Conservation (phyloP, 306 rosid species). For the Prunus padus region DNA sequence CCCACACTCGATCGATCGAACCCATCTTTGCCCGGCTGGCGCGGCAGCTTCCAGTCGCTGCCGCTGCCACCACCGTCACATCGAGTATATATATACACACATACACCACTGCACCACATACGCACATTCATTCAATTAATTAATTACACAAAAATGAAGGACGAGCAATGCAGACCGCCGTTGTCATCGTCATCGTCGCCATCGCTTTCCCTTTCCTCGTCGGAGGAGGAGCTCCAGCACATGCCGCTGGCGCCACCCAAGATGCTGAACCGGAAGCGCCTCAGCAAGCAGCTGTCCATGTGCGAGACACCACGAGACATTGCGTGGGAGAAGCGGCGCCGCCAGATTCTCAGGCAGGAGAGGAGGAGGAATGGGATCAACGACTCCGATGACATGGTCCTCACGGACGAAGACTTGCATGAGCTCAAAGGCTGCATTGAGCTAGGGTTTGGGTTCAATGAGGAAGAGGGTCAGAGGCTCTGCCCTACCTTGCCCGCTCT, state of each 20-base stretch:
- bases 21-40: neutral
- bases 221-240: constrained; percentile 43
- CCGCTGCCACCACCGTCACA: constrained; percentile 2
- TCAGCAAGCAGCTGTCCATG: constrained; percentile 57
- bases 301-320: constrained; percentile 50
- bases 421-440: constrained; percentile 88
- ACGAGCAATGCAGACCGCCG: neutral
- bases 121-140: neutral
- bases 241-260: constrained; percentile 44
- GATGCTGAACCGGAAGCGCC: constrained; percentile 40
- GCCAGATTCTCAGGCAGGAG: constrained; percentile 49
- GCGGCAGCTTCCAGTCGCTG: constrained; percentile 10
- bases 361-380: constrained; percentile 30
- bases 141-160: neutral
- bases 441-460: constrained; percentile 89
- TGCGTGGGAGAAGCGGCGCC: constrained; percentile 81
- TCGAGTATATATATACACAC: neutral
- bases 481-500: constrained; percentile 88
- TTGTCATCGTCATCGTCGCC: neutral
- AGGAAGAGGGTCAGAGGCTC: constrained; percentile 72
- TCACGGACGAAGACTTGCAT: constrained; percentile 61
- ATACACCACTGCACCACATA: neutral
- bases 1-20: neutral
- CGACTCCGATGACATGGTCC: constrained; percentile 37
- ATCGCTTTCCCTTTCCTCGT: constrained; percentile 21